phyloP scores from a whole-genome alignment of 148 eudicot species.

The Fagopyrum homotropicum region DNA sequence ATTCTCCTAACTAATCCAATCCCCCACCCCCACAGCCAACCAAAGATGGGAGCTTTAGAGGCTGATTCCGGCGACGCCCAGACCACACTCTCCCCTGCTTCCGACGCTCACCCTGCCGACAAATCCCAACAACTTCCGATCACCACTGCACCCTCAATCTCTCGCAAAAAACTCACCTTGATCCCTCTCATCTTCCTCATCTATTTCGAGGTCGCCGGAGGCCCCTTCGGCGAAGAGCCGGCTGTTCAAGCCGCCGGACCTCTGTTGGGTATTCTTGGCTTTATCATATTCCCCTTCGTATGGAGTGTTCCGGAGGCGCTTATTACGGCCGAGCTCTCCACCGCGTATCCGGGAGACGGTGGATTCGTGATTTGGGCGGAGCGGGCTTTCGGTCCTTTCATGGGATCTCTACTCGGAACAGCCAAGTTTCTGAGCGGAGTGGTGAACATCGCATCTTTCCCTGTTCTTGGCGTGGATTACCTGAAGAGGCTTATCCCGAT shows the following conservation, averaged over 20 bases:
- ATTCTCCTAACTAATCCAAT: too few relatives aligned
- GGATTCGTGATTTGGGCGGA: constrained; percentile 59
- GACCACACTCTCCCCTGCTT: not conserved
- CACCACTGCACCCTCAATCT: constrained; percentile 2
- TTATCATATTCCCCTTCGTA: constrained; percentile 46
- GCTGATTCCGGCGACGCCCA: not conserved
- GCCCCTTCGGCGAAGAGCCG: constrained; percentile 54
- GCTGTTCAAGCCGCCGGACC: constrained; percentile 51
- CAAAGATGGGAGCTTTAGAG: not conserved
- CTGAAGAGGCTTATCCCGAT: constrained; percentile 34
- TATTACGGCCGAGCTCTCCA: constrained; percentile 52
- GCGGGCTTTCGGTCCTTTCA: constrained; percentile 48
- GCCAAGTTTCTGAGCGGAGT: constrained; percentile 54
- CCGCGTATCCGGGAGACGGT: constrained; percentile 58
- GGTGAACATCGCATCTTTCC: constrained; percentile 49
- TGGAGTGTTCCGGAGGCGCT: constrained; percentile 58
- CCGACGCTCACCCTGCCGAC: not conserved
- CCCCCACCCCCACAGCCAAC: too few relatives aligned
- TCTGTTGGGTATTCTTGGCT: constrained; percentile 37
- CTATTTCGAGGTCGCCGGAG: constrained; percentile 60
- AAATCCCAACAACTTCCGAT: constrained; percentile 16
- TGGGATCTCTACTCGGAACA: constrained; percentile 48
- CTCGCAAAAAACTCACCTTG: constrained; percentile 34
- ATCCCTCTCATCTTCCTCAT: constrained; percentile 48
- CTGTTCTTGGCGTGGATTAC: constrained; percentile 44